Conservation (phyloP, 768 basidiomycete species). For the Lentinula sp. region DNA sequence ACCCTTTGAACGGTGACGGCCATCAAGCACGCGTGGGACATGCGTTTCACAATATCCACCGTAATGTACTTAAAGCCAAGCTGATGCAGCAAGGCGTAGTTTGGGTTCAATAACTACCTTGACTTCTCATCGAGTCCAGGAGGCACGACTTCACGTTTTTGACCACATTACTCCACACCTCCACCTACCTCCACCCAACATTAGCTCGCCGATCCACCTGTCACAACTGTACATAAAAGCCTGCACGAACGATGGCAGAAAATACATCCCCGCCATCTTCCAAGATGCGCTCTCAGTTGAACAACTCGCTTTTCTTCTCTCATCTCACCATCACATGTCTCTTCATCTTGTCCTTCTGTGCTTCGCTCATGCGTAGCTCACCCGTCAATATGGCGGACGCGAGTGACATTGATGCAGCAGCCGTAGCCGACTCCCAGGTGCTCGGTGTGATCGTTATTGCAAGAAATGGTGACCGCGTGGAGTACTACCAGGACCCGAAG, state of each 20-base stretch:
- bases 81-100: neutral
- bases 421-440: conserved; percentile 35
- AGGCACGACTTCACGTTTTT: neutral
- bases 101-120: neutral
- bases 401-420: neutral
- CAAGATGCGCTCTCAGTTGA: neutral
- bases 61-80: neutral
- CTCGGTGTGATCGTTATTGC: conserved; percentile 74
- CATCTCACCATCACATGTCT: neutral
- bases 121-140: neutral
- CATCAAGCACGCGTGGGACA: neutral
- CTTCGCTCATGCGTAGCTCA: conserved; percentile 1
- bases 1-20: neutral
- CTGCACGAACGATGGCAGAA: neutral
- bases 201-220: neutral
- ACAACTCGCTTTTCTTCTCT: conserved; percentile 3
- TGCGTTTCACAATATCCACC: neutral
- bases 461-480: conserved; percentile 71
- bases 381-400: neutral
- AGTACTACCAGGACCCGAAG: conserved; percentile 65
- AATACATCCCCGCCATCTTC: neutral
- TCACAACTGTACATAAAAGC: neutral
- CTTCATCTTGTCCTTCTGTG: conserved; percentile 5
- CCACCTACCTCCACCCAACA: neutral
- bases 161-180: neutral